phyloP scores from a whole-genome alignment of 1,284 basidiomycete genomes.

The Microbotryum silenes-acaulis region DNA sequence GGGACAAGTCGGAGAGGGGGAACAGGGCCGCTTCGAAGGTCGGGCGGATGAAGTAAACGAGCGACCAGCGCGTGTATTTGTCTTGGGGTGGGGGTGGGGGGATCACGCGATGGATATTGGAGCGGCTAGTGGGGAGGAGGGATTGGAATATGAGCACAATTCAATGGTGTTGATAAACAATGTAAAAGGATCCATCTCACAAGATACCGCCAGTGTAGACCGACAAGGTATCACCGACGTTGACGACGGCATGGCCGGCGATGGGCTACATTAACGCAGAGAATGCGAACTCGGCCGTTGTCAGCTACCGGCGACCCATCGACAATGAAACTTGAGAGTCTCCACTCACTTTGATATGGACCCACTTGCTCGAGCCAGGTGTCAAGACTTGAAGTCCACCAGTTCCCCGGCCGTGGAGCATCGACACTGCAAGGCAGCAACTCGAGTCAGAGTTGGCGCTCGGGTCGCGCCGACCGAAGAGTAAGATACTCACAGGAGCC shows the following conservation, averaged over 20 bases:
- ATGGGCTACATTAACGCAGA: constrained; percentile 15
- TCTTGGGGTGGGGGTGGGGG: constrained; percentile 27
- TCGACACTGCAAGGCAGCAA: constrained; percentile 15
- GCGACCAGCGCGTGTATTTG: constrained; percentile 24
- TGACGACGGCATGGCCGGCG: constrained; percentile 32
- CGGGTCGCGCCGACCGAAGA: neutral
- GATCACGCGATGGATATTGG: constrained; percentile 52
- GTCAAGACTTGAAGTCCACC: constrained; percentile 35
- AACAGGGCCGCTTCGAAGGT: constrained; percentile 12
- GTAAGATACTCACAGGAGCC: constrained; percentile 33
- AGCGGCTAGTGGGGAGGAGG: constrained; percentile 37
- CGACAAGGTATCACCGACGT: constrained; percentile 33
- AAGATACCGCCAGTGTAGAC: constrained; percentile 41
- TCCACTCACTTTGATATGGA: constrained; percentile 19
- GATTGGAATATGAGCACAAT: neutral
- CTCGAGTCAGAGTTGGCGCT: neutral
- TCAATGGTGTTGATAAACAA: too few relatives aligned
- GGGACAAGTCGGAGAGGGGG: constrained; percentile 9
- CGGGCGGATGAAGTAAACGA: constrained; percentile 21
- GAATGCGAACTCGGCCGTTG: too few relatives aligned
- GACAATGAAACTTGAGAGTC: too few relatives aligned
- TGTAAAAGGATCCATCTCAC: too few relatives aligned
- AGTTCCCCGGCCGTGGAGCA: constrained; percentile 31
- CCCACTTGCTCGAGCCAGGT: constrained; percentile 31
- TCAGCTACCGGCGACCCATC: too few relatives aligned